phyloP scores from a whole-genome alignment of 257 asterid genomes.

The Plantago elongata region DNA sequence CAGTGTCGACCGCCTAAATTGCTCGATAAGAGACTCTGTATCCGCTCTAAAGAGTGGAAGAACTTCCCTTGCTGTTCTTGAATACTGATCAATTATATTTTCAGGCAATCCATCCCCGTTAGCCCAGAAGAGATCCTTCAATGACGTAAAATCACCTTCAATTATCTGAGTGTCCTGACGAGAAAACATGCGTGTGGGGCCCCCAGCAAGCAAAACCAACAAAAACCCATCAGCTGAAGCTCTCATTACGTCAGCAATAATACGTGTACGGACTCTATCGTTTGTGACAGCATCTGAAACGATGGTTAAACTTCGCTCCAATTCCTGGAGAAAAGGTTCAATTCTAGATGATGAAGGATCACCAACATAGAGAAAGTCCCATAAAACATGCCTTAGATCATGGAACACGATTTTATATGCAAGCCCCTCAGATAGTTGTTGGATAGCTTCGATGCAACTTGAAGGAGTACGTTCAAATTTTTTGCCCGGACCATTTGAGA shows the following conservation, averaged over 20 bases:
- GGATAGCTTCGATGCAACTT: constrained; percentile 83
- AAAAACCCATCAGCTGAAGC: constrained; percentile 86
- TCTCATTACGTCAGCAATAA: constrained; percentile 79
- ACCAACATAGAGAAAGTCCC: constrained; percentile 73
- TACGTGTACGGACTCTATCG: constrained; percentile 72
- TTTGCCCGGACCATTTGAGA: constrained; percentile 62
- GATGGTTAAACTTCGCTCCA: constrained; percentile 58
- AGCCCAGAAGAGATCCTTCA: constrained; percentile 85
- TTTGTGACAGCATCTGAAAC: constrained; percentile 59
- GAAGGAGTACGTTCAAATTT: constrained; percentile 80
- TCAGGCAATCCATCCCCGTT: constrained; percentile 85
- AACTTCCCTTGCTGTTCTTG: constrained; percentile 58
- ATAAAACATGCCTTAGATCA: constrained; percentile 58
- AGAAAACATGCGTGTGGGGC: constrained; percentile 71
- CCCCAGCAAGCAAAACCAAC: constrained; percentile 88
- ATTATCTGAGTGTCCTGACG: constrained; percentile 59
- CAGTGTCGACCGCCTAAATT: constrained; percentile 53
- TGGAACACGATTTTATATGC: constrained; percentile 78
- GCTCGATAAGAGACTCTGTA: constrained; percentile 64
- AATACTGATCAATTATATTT: constrained; percentile 63
- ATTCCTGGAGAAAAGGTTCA: constrained; percentile 77
- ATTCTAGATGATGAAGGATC: constrained; percentile 79
- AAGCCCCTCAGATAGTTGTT: constrained; percentile 66
- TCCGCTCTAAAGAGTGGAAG: constrained; percentile 72
- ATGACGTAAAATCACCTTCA: constrained; percentile 84